These are phyloP conservation scores for Amylocarpus encephaloides DNA, from an alignment of 2,329 filamentous ascomycete species.

Conservation along the genomic window DNA sequence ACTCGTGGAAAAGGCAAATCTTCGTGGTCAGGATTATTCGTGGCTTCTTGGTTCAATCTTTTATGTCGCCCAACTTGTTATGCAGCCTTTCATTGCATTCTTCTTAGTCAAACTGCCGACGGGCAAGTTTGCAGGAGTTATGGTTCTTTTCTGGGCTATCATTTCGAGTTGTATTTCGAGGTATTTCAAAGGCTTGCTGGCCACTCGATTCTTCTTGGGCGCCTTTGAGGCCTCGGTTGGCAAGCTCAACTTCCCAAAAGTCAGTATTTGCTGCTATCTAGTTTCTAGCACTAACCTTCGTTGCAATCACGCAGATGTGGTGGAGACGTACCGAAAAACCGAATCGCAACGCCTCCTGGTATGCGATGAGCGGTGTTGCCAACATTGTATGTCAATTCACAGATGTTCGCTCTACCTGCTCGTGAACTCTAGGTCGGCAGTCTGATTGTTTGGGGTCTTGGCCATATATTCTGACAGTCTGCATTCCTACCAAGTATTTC, in stretches of 20 bases:
- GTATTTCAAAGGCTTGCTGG: slow-evolving; percentile 33
- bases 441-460: slow-evolving; percentile 39
- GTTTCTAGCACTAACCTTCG: slow-evolving; percentile 40
- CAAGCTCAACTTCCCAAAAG: slow-evolving; percentile 1
- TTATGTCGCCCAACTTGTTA: slow-evolving; percentile 52
- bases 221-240: slow-evolving; percentile 45
- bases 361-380: slow-evolving; percentile 53
- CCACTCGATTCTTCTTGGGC: slow-evolving; percentile 37
- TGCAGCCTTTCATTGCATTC: slow-evolving; percentile 49
- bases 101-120: slow-evolving; percentile 47
- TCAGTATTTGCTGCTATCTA: background rate
- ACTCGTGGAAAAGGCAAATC: slow-evolving; percentile 40
- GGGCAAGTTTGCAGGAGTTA: slow-evolving; percentile 46
- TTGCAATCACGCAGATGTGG: slow-evolving; percentile 57
- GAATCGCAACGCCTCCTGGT: slow-evolving; percentile 50
- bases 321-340: slow-evolving; percentile 55
- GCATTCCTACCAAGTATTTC: slow-evolving; percentile 28
- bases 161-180: slow-evolving; percentile 36
- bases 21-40: slow-evolving; percentile 44
- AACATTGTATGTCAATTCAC: slow-evolving; percentile 35
- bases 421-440: slow-evolving; percentile 20
- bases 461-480: slow-evolving; percentile 44
- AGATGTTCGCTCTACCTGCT: slow-evolving; percentile 8
- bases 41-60: slow-evolving; percentile 57
- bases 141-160: slow-evolving; percentile 51